Base-by-base conservation (phyloP, 768 basidiomycete species). In the Calocybe cyanea region DNA sequence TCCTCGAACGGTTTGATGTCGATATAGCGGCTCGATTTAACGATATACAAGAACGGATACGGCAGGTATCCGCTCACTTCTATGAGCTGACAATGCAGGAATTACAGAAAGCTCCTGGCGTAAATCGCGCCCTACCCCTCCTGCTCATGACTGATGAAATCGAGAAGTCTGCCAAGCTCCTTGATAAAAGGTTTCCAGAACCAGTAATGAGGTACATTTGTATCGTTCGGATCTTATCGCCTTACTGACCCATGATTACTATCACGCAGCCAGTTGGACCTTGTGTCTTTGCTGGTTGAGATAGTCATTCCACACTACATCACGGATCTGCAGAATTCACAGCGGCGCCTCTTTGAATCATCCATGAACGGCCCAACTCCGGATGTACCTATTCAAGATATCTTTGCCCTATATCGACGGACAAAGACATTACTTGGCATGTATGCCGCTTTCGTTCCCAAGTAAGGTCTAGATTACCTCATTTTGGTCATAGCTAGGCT, bases 281-380 rank as follows among this genome's bases (percentile, higher is more conserved):
- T 92, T 15, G 87, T 90, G 2, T 80, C 87, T 2, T 64, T 92
- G 33, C 75, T 83, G 46, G 71, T 88, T n/a, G 87, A 81, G 55
- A 71, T 79, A 11, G 70, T 73, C 15, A 67, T 89, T 4, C 89
- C 91, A 6, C 68, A 78, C 45, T 78, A 83, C 55, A 57, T 91
- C 7, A 63, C 66, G 19, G 90, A 91, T 25, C 55, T 93, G 19
- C 78, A 85, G 51, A 71, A 68, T 33, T 81, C 83, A 8, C 82
- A 84, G 57, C 85, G 85, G 63, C 78, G 80, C 21, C 65, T 92
- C 4, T 81, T 87, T 48, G 87, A 91, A 58, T 84, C 86, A 9
- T 90, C 87, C 7, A 84, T 81, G 81, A 91, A 87, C 57, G 87
- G 86, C 2, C 87, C 90, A 1, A 89, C 86, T 7, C 90, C 91